Evolutionary conservation across 2,329 filamentous ascomycete genomes (phyloP).

Genomic region (Verticillium nonalfalfae): DNA sequence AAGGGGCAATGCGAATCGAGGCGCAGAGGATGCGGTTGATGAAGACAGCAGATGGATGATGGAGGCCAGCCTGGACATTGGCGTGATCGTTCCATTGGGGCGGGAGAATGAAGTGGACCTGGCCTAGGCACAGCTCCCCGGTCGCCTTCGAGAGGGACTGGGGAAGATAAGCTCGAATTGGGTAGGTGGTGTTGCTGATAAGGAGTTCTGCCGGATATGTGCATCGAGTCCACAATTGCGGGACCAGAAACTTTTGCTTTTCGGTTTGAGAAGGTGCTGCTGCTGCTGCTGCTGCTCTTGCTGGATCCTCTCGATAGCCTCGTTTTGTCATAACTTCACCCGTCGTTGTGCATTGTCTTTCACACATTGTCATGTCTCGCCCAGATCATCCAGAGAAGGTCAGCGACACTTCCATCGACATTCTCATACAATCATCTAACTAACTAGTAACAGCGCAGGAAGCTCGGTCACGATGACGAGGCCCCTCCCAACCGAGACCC

Average conservation of each 20-base stretch:
- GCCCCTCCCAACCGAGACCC: constrained; percentile 32
- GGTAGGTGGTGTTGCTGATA: background rate
- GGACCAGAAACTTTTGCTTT: background rate
- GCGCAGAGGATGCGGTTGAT: background rate
- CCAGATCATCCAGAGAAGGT: constrained; percentile 13
- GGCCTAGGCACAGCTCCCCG: background rate
- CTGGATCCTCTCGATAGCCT: background rate
- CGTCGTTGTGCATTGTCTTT: background rate
- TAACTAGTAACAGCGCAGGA: constrained; percentile 37
- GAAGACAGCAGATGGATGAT: background rate
- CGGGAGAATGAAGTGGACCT: background rate
- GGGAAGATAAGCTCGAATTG: background rate
- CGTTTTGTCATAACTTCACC: background rate
- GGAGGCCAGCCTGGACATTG: background rate
- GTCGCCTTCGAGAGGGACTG: background rate
- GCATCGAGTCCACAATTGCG: background rate
- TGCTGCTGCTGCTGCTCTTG: background rate
- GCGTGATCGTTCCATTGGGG: background rate
- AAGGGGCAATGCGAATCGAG: background rate
- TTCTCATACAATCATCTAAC: background rate
- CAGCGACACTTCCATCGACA: background rate
- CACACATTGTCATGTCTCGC: background rate
- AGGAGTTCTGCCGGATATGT: background rate
- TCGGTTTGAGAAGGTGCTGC: background rate
- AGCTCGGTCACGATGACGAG: constrained; percentile 26